Evolutionary conservation across 768 basidiomycete genomes (phyloP).

Genomic region (Naematelia aurantialba): DNA sequence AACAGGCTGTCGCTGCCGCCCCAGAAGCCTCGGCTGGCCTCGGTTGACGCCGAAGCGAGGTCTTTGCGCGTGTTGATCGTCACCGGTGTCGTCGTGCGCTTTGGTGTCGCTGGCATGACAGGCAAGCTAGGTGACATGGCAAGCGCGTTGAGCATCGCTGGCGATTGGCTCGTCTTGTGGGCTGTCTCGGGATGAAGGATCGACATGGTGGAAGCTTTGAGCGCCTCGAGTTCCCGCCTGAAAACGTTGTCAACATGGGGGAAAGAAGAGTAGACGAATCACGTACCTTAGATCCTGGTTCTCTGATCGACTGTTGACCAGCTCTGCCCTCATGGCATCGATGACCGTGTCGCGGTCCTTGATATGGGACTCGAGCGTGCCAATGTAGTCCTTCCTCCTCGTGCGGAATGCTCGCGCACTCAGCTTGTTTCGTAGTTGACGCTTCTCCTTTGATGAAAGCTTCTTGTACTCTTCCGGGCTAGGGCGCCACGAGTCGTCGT

Average conservation of each 20-base stretch:
- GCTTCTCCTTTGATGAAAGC: slow-evolving; percentile 91
- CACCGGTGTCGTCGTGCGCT: slow-evolving; percentile 20
- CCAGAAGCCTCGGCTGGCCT: slow-evolving; percentile 63
- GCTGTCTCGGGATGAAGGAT: slow-evolving; percentile 40
- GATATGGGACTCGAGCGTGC: slow-evolving; percentile 87
- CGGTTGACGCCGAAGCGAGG: slow-evolving; percentile 34
- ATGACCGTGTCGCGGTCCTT: slow-evolving; percentile 87
- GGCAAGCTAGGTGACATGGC: slow-evolving; percentile 22
- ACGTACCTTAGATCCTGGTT: slow-evolving; percentile 64
- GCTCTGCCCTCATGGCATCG: slow-evolving; percentile 76
- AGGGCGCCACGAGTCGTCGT: slow-evolving; percentile 50
- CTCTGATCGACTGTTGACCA: slow-evolving; percentile 73
- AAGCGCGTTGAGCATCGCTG: slow-evolving; percentile 25
- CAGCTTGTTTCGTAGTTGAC: slow-evolving; percentile 95
- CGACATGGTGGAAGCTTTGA: slow-evolving; percentile 50
- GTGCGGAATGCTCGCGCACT: slow-evolving; percentile 93
- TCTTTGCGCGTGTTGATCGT: slow-evolving; percentile 51
- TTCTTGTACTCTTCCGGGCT: slow-evolving; percentile 87
- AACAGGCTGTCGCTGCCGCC: slow-evolving; percentile 54
- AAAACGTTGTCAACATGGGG: slow-evolving; percentile 22
- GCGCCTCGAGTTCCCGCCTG: slow-evolving; percentile 50
- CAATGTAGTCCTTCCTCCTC: slow-evolving; percentile 91
- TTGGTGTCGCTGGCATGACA: slow-evolving; percentile 6
- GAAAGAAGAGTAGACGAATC: slow-evolving; percentile 4
- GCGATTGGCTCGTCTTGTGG: slow-evolving; percentile 20